Evolutionary conservation across 495 filamentous ascomycete species (phyloP).

Genomic region (Aspergillus asperescens): DNA sequence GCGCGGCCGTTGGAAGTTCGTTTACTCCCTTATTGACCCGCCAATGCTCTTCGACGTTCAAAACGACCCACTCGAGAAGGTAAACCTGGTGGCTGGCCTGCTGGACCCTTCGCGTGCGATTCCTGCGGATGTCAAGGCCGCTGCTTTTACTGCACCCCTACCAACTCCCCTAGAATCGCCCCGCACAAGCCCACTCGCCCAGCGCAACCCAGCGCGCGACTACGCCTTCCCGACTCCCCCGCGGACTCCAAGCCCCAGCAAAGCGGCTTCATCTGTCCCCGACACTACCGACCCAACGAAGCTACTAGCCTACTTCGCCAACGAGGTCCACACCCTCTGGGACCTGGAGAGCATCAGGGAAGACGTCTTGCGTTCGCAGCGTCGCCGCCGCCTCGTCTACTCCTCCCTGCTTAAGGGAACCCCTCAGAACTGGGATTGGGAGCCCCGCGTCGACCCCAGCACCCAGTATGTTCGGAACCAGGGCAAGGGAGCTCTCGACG

Average conservation of each 20-base stretch:
- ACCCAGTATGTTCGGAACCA: constrained; percentile 59
- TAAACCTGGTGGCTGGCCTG: constrained; percentile 56
- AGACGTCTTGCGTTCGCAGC: constrained; percentile 65
- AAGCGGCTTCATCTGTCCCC: constrained; percentile 28
- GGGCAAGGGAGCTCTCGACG: constrained; percentile 42
- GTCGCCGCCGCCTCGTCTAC: constrained; percentile 67
- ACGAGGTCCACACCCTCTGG: constrained; percentile 65
- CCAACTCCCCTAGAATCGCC: constrained; percentile 39
- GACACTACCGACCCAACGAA: constrained; percentile 41
- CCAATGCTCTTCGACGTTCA: constrained; percentile 72
- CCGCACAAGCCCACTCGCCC: constrained; percentile 27
- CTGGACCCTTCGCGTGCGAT: not conserved
- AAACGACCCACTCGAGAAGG: constrained; percentile 65
- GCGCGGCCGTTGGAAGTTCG: constrained; percentile 75
- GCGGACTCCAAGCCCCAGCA: constrained; percentile 37
- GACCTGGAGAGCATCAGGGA: constrained; percentile 64
- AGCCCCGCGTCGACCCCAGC: constrained; percentile 65
- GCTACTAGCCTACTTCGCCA: constrained; percentile 53
- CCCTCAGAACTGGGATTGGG: constrained; percentile 71
- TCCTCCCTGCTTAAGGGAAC: constrained; percentile 64
- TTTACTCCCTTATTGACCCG: constrained; percentile 73
- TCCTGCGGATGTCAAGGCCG: constrained; percentile 2
- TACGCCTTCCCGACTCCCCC: constrained; percentile 43
- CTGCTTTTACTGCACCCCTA: constrained; percentile 22
- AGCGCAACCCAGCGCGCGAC: constrained; percentile 20